Conservation (phyloP, 441 rosid genomes). For the Populus hybrid region DNA sequence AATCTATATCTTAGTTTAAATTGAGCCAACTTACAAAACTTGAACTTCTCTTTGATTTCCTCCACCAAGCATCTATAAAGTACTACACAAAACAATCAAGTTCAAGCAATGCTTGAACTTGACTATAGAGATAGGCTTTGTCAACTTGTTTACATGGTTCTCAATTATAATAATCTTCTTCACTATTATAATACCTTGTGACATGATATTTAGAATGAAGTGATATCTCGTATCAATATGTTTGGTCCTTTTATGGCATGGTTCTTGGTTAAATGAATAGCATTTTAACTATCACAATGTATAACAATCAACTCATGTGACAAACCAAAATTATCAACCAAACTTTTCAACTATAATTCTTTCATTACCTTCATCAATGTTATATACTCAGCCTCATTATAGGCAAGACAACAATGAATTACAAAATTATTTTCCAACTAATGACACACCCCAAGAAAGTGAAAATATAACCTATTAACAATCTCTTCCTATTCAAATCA, state of each 20-base stretch:
- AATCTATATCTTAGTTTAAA: too few species aligned
- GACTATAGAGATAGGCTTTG: background rate
- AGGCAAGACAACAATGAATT: background rate
- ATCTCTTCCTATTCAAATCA: background rate
- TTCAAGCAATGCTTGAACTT: constrained; percentile 9
- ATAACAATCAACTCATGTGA: too few species aligned
- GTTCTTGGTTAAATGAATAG: too few species aligned
- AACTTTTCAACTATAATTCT: too few species aligned
- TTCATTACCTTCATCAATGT: too few species aligned
- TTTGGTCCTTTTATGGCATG: too few species aligned
- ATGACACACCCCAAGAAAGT: background rate
- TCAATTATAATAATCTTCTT: background rate
- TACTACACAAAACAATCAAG: background rate
- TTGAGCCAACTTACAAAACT: too few species aligned
- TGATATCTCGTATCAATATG: background rate
- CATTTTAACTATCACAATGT: too few species aligned
- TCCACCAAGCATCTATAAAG: background rate
- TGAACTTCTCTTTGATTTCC: background rate
- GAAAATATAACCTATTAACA: background rate
- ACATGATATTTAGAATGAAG: background rate
- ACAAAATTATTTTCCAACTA: constrained; percentile 1
- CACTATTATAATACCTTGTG: too few species aligned
- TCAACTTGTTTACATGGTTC: background rate
- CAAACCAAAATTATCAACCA: too few species aligned
- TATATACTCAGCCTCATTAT: too few species aligned